phyloP scores from a whole-genome alignment of 495 filamentous ascomycete genomes.

The Rhizodiscina lignyota region DNA sequence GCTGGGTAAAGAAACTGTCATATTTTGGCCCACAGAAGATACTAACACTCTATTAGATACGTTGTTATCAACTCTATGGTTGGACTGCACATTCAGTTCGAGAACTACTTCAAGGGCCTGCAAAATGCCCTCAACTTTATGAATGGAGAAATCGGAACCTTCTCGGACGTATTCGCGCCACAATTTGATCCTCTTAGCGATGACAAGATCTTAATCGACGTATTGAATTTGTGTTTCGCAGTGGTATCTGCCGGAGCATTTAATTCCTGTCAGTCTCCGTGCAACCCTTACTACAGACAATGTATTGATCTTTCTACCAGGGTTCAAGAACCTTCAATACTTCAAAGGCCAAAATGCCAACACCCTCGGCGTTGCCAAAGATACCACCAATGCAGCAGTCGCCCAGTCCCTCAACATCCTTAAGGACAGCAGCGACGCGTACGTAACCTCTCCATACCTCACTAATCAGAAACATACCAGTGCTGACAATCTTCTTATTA shows the following conservation, averaged over 20 bases:
- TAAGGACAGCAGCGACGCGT: slow-evolving; percentile 1
- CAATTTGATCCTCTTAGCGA: not conserved
- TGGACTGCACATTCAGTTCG: slow-evolving; percentile 1
- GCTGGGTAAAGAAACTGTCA: no score
- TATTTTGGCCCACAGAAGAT: no score
- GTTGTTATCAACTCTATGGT: slow-evolving; percentile 1
- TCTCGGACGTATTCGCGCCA: not conserved
- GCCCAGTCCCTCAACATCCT: not conserved
- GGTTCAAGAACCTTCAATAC: slow-evolving; percentile 1
- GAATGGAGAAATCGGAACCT: not conserved
- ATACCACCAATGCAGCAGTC: not conserved
- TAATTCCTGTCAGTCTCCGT: no score
- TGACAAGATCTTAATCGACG: no score
- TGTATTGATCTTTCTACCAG: slow-evolving; percentile 2
- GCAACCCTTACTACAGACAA: no score
- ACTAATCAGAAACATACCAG: not conserved
- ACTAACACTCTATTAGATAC: not conserved
- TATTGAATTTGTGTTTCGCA: no score
- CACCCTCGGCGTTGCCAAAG: not conserved
- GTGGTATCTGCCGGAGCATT: no score
- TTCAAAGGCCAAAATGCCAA: slow-evolving; percentile 3
- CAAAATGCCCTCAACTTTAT: slow-evolving; percentile 1
- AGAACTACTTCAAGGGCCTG: not conserved
- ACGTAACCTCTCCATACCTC: not conserved
- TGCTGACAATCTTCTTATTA: no score